These are phyloP conservation scores for Alloteropsis semialata DNA, from an alignment of 176 grass and related monocot genomes.

Conservation along the genomic window DNA sequence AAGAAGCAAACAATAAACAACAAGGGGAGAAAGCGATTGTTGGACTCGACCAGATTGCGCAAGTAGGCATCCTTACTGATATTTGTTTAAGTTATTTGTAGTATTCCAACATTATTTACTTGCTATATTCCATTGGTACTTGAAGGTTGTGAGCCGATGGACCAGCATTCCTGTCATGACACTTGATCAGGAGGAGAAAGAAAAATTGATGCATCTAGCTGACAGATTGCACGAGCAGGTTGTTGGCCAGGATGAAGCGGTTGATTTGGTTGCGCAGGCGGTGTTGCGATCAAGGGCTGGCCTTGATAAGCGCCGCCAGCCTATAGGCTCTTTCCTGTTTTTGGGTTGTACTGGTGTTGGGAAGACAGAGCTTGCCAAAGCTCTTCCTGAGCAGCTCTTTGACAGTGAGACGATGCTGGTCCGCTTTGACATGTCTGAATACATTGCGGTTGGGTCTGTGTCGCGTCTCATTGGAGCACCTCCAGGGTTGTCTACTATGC, in stretches of 20 bases:
- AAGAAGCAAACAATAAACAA: neutral
- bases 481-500: conserved; percentile 25
- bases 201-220: conserved; percentile 32
- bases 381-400: conserved; percentile 37
- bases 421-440: conserved; percentile 57
- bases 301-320: conserved; percentile 18
- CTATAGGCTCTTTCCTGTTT: conserved; percentile 44
- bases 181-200: conserved; percentile 34
- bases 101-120: neutral
- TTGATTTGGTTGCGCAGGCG: conserved; percentile 32
- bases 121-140: neutral
- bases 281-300: conserved; percentile 42
- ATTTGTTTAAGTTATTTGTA: neutral
- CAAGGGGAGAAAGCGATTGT: neutral
- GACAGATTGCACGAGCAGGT: conserved; percentile 40
- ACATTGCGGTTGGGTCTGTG: conserved; percentile 24
- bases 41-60: neutral
- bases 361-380: conserved; percentile 58
- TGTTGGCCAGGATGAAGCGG: conserved; percentile 47
- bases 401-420: conserved; percentile 33
- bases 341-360: conserved; percentile 53
- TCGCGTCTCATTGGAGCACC: conserved; percentile 46
- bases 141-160: conserved; percentile 30
- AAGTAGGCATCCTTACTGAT: neutral
- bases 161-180: conserved; percentile 47